A percentile compares a stretch with the other conserved stretches of the same genome.
Conservation (phyloP, 306 rosid species). For the Hippophae gyantsensis region DNA sequence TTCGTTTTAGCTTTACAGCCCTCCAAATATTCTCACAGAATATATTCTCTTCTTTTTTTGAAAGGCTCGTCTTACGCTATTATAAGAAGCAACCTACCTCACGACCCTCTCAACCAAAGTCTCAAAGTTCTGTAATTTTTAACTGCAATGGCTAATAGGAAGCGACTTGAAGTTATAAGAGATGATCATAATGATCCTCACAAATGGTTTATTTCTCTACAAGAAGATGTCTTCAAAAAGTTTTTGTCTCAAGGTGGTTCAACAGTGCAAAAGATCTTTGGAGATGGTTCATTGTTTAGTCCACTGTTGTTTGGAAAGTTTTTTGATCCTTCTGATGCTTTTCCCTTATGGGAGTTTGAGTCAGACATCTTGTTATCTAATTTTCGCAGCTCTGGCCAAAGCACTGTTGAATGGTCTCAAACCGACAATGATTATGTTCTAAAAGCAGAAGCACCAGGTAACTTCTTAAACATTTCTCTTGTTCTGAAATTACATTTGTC, state of each 20-base stretch:
- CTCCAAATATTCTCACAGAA: constrained; percentile 57
- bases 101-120: constrained; percentile 27
- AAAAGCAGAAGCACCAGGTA: constrained; percentile 79
- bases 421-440: constrained; percentile 57
- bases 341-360: constrained; percentile 93
- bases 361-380: constrained; percentile 57
- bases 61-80: constrained; percentile 27
- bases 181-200: constrained; percentile 50
- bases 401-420: constrained; percentile 61
- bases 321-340: constrained; percentile 96
- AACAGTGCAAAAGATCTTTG: constrained; percentile 49
- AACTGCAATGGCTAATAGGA: constrained; percentile 21
- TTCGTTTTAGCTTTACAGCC: constrained; percentile 64
- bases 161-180: constrained; percentile 51
- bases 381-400: constrained; percentile 47
- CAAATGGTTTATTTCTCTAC: constrained; percentile 72
- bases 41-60: constrained; percentile 36
- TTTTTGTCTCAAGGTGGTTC: constrained; percentile 47
- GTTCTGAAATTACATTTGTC: constrained; percentile 14
- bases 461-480: neutral
- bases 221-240: constrained; percentile 67
- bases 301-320: constrained; percentile 86
- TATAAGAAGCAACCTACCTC: constrained; percentile 37
- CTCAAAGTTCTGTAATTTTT: constrained; percentile 19
- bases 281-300: constrained; percentile 79